phyloP scores from a whole-genome alignment of 2,329 filamentous ascomycete genomes.

The Elsinoe necatrix region DNA sequence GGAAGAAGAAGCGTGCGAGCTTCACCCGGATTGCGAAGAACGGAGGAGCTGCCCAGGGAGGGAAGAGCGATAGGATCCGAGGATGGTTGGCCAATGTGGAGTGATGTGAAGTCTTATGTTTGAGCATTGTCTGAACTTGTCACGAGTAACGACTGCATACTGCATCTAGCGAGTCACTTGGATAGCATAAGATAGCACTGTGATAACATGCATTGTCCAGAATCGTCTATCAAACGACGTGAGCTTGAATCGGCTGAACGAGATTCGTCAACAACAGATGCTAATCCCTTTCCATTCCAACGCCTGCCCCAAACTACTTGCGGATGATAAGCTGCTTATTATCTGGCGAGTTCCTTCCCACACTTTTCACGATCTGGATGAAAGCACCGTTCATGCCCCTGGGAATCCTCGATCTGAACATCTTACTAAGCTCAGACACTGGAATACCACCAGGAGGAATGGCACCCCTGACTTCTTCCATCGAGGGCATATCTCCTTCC shows the following conservation, averaged over 20 bases:
- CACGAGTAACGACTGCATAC: not conserved
- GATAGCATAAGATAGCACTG: not conserved
- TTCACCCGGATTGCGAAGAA: slow-evolving; percentile 12
- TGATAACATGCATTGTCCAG: not conserved
- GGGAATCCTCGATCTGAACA: slow-evolving; percentile 36
- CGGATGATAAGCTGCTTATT: slow-evolving; percentile 5
- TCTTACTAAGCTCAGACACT: slow-evolving; percentile 33
- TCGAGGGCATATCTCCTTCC: slow-evolving; percentile 31
- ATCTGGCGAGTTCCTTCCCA: slow-evolving; percentile 20
- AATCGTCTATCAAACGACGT: not conserved
- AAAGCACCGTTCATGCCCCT: slow-evolving; percentile 33
- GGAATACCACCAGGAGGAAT: slow-evolving; percentile 39
- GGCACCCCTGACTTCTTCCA: slow-evolving; percentile 37
- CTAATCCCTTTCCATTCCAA: not conserved
- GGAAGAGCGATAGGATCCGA: slow-evolving; percentile 1
- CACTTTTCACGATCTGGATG: slow-evolving; percentile 37
- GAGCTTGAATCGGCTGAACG: not conserved
- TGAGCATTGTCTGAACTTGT: not conserved
- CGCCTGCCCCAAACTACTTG: not conserved
- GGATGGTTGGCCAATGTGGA: slow-evolving; percentile 11
- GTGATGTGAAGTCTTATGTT: not conserved
- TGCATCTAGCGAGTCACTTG: not conserved
- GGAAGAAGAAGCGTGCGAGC: slow-evolving; percentile 8
- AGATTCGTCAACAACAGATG: not conserved
- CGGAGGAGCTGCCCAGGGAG: slow-evolving; percentile 8